These are phyloP conservation scores for Cyberlindnera samutprakarnensis DNA, from an alignment of 805 yeast genomes.

Conservation along the genomic window DNA sequence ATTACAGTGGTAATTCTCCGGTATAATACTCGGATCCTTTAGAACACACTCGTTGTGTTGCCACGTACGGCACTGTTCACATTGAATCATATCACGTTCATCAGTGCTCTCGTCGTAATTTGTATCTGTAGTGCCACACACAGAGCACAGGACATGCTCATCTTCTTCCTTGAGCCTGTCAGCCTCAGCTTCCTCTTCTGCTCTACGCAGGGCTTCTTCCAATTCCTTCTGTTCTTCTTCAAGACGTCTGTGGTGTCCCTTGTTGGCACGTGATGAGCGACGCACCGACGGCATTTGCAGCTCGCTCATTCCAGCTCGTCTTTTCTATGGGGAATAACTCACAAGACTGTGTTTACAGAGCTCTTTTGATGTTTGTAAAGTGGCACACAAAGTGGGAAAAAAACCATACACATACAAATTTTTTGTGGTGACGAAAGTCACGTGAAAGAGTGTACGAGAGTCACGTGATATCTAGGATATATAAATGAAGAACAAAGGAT, in stretches of 20 bases:
- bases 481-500: too few species aligned
- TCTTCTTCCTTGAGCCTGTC: conserved; percentile 17
- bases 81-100: conserved; percentile 52
- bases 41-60: conserved; percentile 64
- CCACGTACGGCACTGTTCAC: conserved; percentile 64
- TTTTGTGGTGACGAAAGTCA: too few species aligned
- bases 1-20: conserved; percentile 46
- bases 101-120: conserved; percentile 50
- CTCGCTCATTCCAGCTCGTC: too few species aligned
- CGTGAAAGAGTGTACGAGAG: too few species aligned
- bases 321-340: too few species aligned
- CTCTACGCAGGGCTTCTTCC: conserved; percentile 10
- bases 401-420: too few species aligned
- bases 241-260: conserved; percentile 30
- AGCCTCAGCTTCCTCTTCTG: conserved; percentile 7
- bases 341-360: too few species aligned
- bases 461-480: too few species aligned
- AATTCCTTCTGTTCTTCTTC: conserved; percentile 18
- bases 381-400: too few species aligned
- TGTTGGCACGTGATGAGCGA: conserved; percentile 35
- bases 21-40: conserved; percentile 30
- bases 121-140: conserved; percentile 52
- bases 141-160: conserved; percentile 44
- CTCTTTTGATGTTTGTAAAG: too few species aligned
- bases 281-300: too few species aligned